Percentiles rank a stretch among this genome's conserved stretches.
These are phyloP conservation scores for Metschnikowia lunata DNA, from an alignment of 805 yeast genomes.

Conservation along the genomic window DNA sequence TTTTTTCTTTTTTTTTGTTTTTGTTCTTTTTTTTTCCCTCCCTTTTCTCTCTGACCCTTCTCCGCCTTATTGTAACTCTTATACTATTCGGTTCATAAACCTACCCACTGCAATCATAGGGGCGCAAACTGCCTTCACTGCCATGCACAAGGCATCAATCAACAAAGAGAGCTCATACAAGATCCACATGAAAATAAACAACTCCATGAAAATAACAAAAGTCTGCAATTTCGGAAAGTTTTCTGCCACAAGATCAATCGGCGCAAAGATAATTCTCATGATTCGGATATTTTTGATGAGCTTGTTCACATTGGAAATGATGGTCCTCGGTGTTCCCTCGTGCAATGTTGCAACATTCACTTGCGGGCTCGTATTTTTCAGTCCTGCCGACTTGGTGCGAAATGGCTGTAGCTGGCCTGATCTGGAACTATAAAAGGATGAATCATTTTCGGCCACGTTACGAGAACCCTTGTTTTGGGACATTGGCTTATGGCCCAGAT, in stretches of 20 bases:
- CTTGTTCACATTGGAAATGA: constrained; percentile 24
- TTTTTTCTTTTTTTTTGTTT: not conserved
- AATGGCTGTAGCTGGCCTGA: too few species aligned
- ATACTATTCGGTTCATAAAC: constrained; percentile 41
- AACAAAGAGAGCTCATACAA: constrained; percentile 39
- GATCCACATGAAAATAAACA: constrained; percentile 38
- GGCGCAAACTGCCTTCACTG: constrained; percentile 42
- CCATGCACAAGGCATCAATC: constrained; percentile 42
- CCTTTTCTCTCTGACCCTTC: too few species aligned
- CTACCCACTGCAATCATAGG: constrained; percentile 44
- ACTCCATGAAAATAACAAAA: constrained; percentile 35
- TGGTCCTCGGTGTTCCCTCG: constrained; percentile 3
- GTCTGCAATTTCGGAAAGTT: constrained; percentile 36
- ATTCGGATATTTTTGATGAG: constrained; percentile 33
- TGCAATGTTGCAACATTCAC: too few species aligned
- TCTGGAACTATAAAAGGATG: too few species aligned
- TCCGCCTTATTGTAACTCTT: not conserved
- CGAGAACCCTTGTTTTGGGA: too few species aligned
- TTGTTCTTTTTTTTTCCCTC: not conserved
- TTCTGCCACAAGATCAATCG: constrained; percentile 36
- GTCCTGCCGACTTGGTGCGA: too few species aligned
- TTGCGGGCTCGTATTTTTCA: too few species aligned
- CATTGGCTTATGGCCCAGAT: too few species aligned
- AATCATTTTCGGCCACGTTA: too few species aligned
- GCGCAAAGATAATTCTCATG: constrained; percentile 36